Percentiles rank a stretch among this genome's conserved stretches.
phyloP scores from a whole-genome alignment of 2,329 filamentous ascomycete species.

The Sclerotinia trifoliorum region DNA sequence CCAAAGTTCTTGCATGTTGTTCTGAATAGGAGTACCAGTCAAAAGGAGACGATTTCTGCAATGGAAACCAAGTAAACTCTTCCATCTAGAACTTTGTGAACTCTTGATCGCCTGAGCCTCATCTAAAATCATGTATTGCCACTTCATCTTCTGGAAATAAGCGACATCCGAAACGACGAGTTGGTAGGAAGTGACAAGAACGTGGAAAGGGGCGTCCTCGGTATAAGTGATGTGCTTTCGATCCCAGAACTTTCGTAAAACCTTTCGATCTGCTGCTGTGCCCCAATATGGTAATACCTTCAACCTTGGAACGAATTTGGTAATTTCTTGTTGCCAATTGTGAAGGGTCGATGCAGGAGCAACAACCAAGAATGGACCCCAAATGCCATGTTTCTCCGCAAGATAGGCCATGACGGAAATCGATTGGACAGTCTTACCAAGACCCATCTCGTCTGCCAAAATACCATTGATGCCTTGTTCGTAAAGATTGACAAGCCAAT shows the following conservation, averaged over 20 bases:
- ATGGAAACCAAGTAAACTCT: slow-evolving; percentile 88
- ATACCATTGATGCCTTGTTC: slow-evolving; percentile 99
- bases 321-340: slow-evolving; percentile 99
- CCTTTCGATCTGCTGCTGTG: slow-evolving; percentile 87
- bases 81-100: slow-evolving; percentile 94
- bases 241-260: slow-evolving; percentile 98
- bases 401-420: slow-evolving; percentile 99
- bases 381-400: slow-evolving; percentile 95
- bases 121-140: slow-evolving; percentile 99
- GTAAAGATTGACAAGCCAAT: slow-evolving; percentile 98
- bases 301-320: slow-evolving; percentile 88
- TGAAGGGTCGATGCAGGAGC: slow-evolving; percentile 94
- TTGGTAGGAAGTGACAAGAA: slow-evolving; percentile 95
- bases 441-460: slow-evolving; percentile 97
- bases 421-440: slow-evolving; percentile 97
- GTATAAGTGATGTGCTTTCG: slow-evolving; percentile 95
- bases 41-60: slow-evolving; percentile 91
- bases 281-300: slow-evolving; percentile 99
- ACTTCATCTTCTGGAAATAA: slow-evolving; percentile 98
- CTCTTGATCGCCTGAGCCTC: slow-evolving; percentile 99
- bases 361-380: slow-evolving; percentile 96
- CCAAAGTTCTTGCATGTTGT: slow-evolving; percentile 99
- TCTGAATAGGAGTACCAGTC: slow-evolving; percentile 97
- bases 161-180: slow-evolving; percentile 92
- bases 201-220: slow-evolving; percentile 90